Evolutionary conservation across 1,139 yeast genomes (phyloP).

Genomic region (Magnusiomyces paraingens): DNA sequence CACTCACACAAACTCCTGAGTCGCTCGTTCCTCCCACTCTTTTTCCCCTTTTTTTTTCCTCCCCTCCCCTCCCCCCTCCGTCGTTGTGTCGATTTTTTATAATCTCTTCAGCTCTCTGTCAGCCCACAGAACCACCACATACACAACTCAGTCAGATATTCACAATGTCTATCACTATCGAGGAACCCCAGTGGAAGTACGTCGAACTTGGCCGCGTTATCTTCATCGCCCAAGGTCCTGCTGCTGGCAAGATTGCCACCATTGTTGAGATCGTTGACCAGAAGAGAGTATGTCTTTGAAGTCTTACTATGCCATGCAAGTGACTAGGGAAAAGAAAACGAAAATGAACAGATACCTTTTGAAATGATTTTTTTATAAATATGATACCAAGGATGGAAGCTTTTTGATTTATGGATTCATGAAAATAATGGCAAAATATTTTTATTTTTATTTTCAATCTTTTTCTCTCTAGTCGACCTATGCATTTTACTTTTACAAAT

Average conservation of each 20-base stretch:
- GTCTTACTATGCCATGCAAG: conserved; percentile 10
- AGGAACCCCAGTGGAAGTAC: conserved; percentile 98
- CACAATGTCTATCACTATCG: conserved; percentile 70
- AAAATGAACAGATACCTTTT: not conserved
- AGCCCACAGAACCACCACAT: conserved; percentile 8
- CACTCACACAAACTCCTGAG: conserved; percentile 1
- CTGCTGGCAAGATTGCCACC: conserved; percentile 79
- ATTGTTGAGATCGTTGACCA: conserved; percentile 98
- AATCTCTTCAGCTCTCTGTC: conserved; percentile 1
- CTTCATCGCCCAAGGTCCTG: conserved; percentile 68
- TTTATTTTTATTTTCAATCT: not conserved
- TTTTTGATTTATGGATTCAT: not conserved
- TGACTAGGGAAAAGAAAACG: not conserved
- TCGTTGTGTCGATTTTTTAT: conserved; percentile 4
- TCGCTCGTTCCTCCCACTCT: not conserved
- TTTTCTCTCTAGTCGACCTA: not conserved
- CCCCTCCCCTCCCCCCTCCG: not conserved
- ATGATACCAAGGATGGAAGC: not conserved
- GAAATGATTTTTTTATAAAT: not conserved
- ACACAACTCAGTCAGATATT: conserved; percentile 11
- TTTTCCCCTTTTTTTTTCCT: not conserved
- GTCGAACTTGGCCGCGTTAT: conserved; percentile 99
- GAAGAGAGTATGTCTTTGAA: conserved; percentile 76
- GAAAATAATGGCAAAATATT: not conserved
- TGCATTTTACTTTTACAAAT: not conserved